Evolutionary conservation across 2,329 filamentous ascomycete genomes (phyloP), one percentile per base, ranked within the genome.

Genomic region (Talaromyces sp.): DNA sequence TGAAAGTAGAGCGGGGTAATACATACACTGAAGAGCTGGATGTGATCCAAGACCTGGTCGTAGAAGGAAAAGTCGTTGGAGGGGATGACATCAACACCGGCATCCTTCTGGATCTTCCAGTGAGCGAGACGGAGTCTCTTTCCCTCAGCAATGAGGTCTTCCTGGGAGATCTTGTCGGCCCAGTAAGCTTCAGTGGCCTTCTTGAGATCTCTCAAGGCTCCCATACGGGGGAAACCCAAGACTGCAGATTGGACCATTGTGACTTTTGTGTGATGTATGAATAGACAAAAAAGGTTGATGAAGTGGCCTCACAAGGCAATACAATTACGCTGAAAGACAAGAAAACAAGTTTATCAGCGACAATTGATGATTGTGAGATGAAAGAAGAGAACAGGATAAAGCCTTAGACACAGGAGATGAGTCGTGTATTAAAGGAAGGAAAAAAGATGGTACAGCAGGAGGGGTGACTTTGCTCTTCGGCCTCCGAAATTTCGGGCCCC

Each of bases 41-140:
- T 98, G 86, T 98, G 94, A 84, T 93, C 90, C 70, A 98, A 89
- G 76, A 98, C 91, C 79, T 98, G 94, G 82, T 98, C 94, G 83
- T 99, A 99, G 84, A 93, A 93, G 73, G 95, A 93, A 79, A 99
- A 99, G 88, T 99, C 95, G 82, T 99, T 99, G 90, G 91, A 96
- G 80, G 95, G 95, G 79, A 99, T 97, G 84, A 95, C 86, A 78
- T 97, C 92, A 82, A 98, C 93, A 78, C 95, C 95, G 72, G 95
- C 95, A 83, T 96, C 89, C 87, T 99, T 94, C 87, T 99, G 95
- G 84, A 99, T 96, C 85, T 97, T 93, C 95, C 95, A 99, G 89
- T 99, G 95, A 76, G 90, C 93, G 72, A 93, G 86, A 85, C 95
- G 91, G 68, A 99, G 92, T 80, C 93, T 89, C 91, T 98, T 98